Evolutionary conservation across 176 grass and related monocot species (phyloP).

Genomic region (Eremochloa ophiuroides): DNA sequence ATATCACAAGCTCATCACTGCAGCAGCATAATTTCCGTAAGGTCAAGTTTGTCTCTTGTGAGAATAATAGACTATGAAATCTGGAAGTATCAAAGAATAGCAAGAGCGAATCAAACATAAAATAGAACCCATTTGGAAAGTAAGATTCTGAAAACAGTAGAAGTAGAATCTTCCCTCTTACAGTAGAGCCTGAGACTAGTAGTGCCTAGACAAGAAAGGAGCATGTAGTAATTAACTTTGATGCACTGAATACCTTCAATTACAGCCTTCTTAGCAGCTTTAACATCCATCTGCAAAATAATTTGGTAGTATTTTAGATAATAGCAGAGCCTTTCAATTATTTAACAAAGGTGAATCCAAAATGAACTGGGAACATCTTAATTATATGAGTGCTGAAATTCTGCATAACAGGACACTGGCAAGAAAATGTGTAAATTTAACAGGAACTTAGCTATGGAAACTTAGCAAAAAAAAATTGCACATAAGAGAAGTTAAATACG

Average conservation of each 20-base stretch:
- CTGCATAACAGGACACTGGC: neutral
- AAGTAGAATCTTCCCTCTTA: neutral
- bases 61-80: neutral
- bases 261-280: constrained; percentile 80
- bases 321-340: neutral
- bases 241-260: constrained; percentile 64
- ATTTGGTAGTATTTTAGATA: constrained; percentile 24
- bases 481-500: neutral
- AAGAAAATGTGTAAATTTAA: neutral
- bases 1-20: neutral
- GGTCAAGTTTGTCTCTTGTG: neutral
- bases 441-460: neutral
- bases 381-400: neutral
- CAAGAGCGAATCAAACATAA: neutral
- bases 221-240: neutral
- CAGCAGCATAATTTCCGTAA: constrained; percentile 20
- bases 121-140: neutral
- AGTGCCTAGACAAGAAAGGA: neutral
- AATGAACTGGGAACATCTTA: neutral
- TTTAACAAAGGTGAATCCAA: neutral
- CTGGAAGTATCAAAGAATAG: neutral
- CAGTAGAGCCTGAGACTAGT: neutral
- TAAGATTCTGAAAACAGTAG: neutral
- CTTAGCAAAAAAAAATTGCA: neutral
- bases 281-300: constrained; percentile 75